These are phyloP conservation scores for Golubevia sp. DNA, from an alignment of 1,284 basidiomycete genomes.

Conservation along the genomic window DNA sequence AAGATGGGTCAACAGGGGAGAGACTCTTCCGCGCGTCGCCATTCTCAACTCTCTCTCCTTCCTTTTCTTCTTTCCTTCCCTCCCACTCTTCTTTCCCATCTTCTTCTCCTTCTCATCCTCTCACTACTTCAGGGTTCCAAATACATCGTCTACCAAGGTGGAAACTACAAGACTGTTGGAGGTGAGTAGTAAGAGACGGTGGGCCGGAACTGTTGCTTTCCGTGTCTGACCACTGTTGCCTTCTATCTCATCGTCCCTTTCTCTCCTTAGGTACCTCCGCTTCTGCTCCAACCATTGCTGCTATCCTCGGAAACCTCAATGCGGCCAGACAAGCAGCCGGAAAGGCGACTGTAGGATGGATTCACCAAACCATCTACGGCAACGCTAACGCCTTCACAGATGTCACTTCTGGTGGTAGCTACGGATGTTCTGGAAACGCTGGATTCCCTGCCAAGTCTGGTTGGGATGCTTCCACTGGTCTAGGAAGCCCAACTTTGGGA, in stretches of 20 bases:
- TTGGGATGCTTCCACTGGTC: neutral
- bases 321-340: slow-evolving; percentile 20
- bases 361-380: slow-evolving; percentile 12
- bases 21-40: too few species aligned
- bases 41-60: too few species aligned
- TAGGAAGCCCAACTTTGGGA: too few species aligned
- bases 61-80: too few species aligned
- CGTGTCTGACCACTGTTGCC: neutral
- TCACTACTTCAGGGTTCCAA: too few species aligned
- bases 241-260: neutral
- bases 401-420: slow-evolving; percentile 9
- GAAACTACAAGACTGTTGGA: too few species aligned
- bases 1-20: too few species aligned
- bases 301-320: slow-evolving; percentile 8
- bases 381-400: slow-evolving; percentile 13
- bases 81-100: too few species aligned
- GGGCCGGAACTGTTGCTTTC: too few species aligned
- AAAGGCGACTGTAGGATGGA: slow-evolving; percentile 14
- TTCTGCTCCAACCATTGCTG: slow-evolving; percentile 7
- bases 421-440: slow-evolving; percentile 3
- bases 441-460: neutral
- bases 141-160: too few species aligned
- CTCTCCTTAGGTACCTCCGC: slow-evolving; percentile 1
- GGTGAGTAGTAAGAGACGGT: neutral
- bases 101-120: too few species aligned